phyloP scores from a whole-genome alignment of 331 rosid genomes.

The Acacia concinna region DNA sequence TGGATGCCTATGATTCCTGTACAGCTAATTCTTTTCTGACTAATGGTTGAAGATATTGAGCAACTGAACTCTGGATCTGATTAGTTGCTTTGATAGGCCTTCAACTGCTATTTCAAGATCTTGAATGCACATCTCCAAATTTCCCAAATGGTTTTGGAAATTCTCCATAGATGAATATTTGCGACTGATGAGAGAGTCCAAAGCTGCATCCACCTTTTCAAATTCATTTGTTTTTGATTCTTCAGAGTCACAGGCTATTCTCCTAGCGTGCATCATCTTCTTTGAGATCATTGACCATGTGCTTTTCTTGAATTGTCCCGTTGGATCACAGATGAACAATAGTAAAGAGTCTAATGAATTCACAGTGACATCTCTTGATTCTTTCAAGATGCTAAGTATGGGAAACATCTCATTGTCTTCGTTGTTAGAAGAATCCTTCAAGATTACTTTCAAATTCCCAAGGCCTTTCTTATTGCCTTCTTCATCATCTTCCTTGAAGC shows the following conservation, averaged over 20 bases:
- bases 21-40: background rate
- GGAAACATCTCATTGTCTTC: background rate
- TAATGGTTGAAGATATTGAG: slow-evolving; percentile 42
- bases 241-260: slow-evolving; percentile 7
- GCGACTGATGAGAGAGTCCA: slow-evolving; percentile 21
- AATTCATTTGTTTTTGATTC: slow-evolving; percentile 24
- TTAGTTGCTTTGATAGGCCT: slow-evolving; percentile 28
- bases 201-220: slow-evolving; percentile 27
- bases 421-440: background rate
- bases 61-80: slow-evolving; percentile 30
- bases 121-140: slow-evolving; percentile 18
- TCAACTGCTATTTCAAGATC: slow-evolving; percentile 35
- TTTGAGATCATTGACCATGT: slow-evolving; percentile 37
- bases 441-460: slow-evolving; percentile 20
- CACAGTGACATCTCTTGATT: slow-evolving; percentile 27
- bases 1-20: background rate
- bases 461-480: slow-evolving; percentile 5
- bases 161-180: background rate
- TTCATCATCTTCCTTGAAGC: slow-evolving; percentile 16
- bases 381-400: slow-evolving; percentile 27
- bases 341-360: slow-evolving; percentile 34
- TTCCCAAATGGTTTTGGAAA: slow-evolving; percentile 4
- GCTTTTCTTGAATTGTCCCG: slow-evolving; percentile 19
- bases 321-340: slow-evolving; percentile 23
- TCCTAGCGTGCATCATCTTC: slow-evolving; percentile 20